These are phyloP conservation scores for Leccinum subtestaceum DNA, from an alignment of 768 basidiomycete genomes.

Conservation along the genomic window DNA sequence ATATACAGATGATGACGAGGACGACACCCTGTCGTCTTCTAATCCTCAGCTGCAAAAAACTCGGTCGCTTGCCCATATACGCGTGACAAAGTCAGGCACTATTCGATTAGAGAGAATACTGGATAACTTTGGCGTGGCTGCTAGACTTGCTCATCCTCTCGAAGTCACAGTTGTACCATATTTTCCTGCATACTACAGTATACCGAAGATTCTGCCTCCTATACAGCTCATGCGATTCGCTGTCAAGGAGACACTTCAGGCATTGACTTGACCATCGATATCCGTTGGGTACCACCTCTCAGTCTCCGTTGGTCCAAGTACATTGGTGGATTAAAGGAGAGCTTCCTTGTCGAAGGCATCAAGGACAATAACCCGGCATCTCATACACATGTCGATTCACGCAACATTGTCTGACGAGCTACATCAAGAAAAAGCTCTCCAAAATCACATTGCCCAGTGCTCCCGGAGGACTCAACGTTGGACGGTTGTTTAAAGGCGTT, in stretches of 20 bases:
- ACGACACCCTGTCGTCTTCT: conserved; percentile 29
- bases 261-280: no score
- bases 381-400: conserved; percentile 25
- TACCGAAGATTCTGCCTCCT: no score
- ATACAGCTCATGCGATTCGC: no score
- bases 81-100: conserved; percentile 67
- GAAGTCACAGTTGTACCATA: no score
- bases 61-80: conserved; percentile 71
- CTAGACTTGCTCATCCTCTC: no score
- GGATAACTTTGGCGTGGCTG: conserved; percentile 48
- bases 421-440: no score
- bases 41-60: conserved; percentile 62
- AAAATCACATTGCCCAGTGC: no score
- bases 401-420: not conserved
- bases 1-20: conserved; percentile 56
- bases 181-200: no score
- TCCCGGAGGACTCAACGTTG: no score
- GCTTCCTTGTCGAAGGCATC: conserved; percentile 81
- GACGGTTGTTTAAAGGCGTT: no score
- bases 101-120: conserved; percentile 74
- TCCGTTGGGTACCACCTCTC: no score
- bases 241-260: no score
- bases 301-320: conserved; percentile 15
- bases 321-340: conserved; percentile 61
- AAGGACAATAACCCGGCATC: conserved; percentile 50